Percentiles rank a stretch among this genome's conserved stretches.
Evolutionary conservation across 495 filamentous ascomycete species (phyloP).

Genomic region (Hyaloscypha bicolor): DNA sequence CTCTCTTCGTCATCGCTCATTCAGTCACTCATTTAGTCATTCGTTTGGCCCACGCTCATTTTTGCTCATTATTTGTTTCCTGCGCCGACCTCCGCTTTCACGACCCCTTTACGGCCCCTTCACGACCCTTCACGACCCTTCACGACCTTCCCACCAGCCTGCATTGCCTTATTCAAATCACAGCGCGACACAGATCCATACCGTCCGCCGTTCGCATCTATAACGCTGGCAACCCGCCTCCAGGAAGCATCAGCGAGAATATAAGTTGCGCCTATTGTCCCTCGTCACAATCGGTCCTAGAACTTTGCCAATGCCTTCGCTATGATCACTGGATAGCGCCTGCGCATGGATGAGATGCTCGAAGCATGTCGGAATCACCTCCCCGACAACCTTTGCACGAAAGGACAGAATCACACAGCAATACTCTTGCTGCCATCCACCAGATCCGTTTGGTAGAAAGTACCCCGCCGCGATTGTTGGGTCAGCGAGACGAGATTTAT

Average conservation of each 20-base stretch:
- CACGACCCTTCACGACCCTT: not conserved
- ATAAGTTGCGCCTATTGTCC: not conserved
- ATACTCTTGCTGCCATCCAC: constrained; percentile 40
- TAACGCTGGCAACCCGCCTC: not conserved
- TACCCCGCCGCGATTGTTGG: constrained; percentile 41
- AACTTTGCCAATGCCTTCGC: constrained; percentile 1
- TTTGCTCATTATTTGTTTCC: not conserved
- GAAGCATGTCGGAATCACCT: constrained; percentile 19
- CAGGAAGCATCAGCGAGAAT: not conserved
- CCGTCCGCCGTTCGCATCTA: not conserved
- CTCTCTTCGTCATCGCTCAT: constrained; percentile 26
- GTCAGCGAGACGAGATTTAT: constrained; percentile 31
- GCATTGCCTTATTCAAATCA: not conserved
- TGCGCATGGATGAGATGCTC: constrained; percentile 6
- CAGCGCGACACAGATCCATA: not conserved
- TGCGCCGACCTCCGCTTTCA: no score
- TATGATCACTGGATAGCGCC: constrained; percentile 5
- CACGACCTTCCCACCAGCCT: not conserved
- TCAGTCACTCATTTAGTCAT: constrained; percentile 4
- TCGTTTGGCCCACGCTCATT: constrained; percentile 4
- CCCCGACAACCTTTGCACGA: constrained; percentile 53
- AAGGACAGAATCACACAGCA: constrained; percentile 54
- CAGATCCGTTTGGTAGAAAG: constrained; percentile 47
- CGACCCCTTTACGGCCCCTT: not conserved
- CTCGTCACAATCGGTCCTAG: not conserved